These are phyloP conservation scores for Chalciporus piperatoides DNA, from an alignment of 1,284 basidiomycete species.

Conservation along the genomic window DNA sequence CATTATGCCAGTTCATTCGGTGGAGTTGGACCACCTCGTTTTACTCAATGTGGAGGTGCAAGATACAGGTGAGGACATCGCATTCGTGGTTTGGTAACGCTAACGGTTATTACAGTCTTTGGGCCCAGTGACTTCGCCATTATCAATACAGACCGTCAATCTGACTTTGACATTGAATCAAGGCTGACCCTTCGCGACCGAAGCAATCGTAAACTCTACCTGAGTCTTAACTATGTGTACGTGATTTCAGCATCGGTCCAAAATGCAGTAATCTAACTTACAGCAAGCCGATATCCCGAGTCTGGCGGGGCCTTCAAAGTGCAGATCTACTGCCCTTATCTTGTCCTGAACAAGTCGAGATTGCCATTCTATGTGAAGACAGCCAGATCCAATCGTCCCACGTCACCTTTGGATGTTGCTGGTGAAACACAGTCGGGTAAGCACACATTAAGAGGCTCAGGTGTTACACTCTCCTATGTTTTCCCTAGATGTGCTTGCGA, in stretches of 20 bases:
- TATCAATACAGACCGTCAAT: slow-evolving; percentile 91
- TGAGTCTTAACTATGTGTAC: slow-evolving; percentile 87
- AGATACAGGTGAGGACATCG: slow-evolving; percentile 66
- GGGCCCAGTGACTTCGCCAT: slow-evolving; percentile 98
- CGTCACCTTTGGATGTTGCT: slow-evolving; percentile 78
- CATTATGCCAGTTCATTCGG: slow-evolving; percentile 95
- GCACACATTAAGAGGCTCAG: slow-evolving; percentile 1
- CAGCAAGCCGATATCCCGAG: slow-evolving; percentile 72
- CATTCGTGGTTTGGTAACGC: neutral
- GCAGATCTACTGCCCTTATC: slow-evolving; percentile 92
- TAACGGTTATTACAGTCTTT: slow-evolving; percentile 54
- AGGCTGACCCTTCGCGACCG: slow-evolving; percentile 73
- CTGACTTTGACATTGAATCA: slow-evolving; percentile 85
- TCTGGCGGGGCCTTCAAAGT: slow-evolving; percentile 99
- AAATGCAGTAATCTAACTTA: slow-evolving; percentile 4
- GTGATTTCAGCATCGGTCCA: slow-evolving; percentile 25
- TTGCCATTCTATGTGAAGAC: slow-evolving; percentile 81
- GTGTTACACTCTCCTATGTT: slow-evolving; percentile 9
- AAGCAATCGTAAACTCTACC: slow-evolving; percentile 74
- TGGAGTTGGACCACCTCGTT: slow-evolving; percentile 91
- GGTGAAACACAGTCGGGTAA: slow-evolving; percentile 67
- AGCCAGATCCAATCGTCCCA: slow-evolving; percentile 65
- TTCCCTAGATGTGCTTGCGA: slow-evolving; percentile 51
- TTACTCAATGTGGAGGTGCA: slow-evolving; percentile 90
- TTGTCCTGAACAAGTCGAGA: slow-evolving; percentile 93